phyloP scores from a whole-genome alignment of 805 yeast species.

The Candida dajiaensis region DNA sequence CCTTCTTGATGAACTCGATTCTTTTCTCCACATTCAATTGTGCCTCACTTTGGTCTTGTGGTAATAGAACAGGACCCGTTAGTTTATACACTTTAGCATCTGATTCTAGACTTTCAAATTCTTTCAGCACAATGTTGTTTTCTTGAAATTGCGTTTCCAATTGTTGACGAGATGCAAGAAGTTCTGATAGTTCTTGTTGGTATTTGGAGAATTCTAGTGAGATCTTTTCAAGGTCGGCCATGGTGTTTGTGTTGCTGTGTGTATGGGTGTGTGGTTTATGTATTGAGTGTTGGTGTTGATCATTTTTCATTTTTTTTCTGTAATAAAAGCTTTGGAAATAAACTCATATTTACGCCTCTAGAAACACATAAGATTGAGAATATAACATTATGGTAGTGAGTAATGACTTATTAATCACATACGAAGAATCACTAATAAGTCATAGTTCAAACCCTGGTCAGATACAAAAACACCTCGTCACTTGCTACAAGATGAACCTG shows the following conservation, averaged over 20 bases:
- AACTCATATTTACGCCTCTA: not conserved
- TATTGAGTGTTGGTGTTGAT: no score
- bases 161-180: slow-evolving; percentile 70
- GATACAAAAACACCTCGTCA: slow-evolving; percentile 43
- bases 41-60: slow-evolving; percentile 84
- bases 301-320: not conserved
- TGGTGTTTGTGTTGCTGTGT: not conserved
- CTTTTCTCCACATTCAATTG: slow-evolving; percentile 80
- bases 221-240: slow-evolving; percentile 34
- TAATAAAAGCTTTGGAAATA: not conserved
- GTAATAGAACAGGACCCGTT: slow-evolving; percentile 87
- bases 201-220: slow-evolving; percentile 40
- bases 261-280: not conserved
- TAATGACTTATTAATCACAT: not conserved
- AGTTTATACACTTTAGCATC: slow-evolving; percentile 79
- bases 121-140: slow-evolving; percentile 81
- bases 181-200: slow-evolving; percentile 43
- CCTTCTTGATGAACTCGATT: slow-evolving; percentile 77
- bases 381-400: not conserved
- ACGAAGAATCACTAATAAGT: not conserved
- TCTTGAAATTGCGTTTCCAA: slow-evolving; percentile 94
- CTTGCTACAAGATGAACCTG: slow-evolving; percentile 36
- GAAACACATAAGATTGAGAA: not conserved
- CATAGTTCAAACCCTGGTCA: slow-evolving; percentile 41
- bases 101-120: slow-evolving; percentile 59